phyloP scores from a whole-genome alignment of 345 rosid genomes.

The Excoecaria agallocha region DNA sequence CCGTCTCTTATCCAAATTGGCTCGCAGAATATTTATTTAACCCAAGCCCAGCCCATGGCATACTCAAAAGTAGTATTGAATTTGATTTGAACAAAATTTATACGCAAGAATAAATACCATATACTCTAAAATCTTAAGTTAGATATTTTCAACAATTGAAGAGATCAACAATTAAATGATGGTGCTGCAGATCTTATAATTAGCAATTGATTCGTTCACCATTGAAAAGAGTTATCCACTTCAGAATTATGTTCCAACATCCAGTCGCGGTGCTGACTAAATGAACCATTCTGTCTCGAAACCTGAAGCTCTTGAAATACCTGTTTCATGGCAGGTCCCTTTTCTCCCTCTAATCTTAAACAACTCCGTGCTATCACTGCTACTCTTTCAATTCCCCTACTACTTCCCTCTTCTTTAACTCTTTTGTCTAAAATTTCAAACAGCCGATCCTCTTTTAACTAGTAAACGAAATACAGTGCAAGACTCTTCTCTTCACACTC shows the following conservation, averaged over 20 bases:
- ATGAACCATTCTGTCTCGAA: neutral
- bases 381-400: conserved; percentile 22
- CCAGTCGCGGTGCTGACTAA: neutral
- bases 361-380: conserved; percentile 40
- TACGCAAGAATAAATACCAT: too few relatives aligned
- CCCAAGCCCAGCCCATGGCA: too few relatives aligned
- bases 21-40: too few relatives aligned
- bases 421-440: conserved; percentile 26
- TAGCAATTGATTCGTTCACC: neutral
- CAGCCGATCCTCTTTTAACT: conserved; percentile 27
- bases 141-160: too few relatives aligned
- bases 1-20: too few relatives aligned
- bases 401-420: conserved; percentile 9
- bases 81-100: too few relatives aligned
- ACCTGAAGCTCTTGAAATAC: conserved; percentile 32
- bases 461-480: conserved; percentile 21
- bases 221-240: neutral
- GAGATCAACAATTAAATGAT: too few relatives aligned
- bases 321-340: conserved; percentile 47
- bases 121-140: too few relatives aligned
- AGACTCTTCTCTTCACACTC: conserved; percentile 15
- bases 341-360: conserved; percentile 32
- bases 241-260: neutral
- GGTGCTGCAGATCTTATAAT: too few relatives aligned
- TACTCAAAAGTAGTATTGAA: too few relatives aligned